Conservation (phyloP, 805 yeast species). For the Jamesozyma hellenica region DNA sequence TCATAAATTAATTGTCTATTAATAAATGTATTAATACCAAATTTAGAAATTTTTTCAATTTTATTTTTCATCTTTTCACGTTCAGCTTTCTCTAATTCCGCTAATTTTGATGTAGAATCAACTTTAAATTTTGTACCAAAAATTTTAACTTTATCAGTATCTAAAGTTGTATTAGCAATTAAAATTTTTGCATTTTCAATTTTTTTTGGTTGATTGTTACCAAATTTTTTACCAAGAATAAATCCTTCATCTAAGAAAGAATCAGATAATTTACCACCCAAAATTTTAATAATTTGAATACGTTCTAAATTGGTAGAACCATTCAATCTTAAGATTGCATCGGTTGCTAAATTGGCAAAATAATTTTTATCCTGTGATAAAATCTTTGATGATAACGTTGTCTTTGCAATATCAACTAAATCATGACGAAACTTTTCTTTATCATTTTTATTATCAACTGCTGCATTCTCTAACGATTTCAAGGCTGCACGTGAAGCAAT, state of each 20-base stretch:
- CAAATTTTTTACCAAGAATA: slow-evolving; percentile 82
- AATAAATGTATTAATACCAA: slow-evolving; percentile 80
- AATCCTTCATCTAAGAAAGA: slow-evolving; percentile 95
- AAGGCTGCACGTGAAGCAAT: slow-evolving; percentile 82
- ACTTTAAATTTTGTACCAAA: slow-evolving; percentile 97
- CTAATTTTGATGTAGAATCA: slow-evolving; percentile 87
- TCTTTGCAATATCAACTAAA: slow-evolving; percentile 76
- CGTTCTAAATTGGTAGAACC: slow-evolving; percentile 85
- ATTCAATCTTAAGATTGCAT: slow-evolving; percentile 78
- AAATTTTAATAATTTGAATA: slow-evolving; percentile 85
- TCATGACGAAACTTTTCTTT: slow-evolving; percentile 59
- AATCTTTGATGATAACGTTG: slow-evolving; percentile 88
- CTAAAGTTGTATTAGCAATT: slow-evolving; percentile 92
- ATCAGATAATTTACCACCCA: slow-evolving; percentile 86
- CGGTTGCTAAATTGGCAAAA: slow-evolving; percentile 84
- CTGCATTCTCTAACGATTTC: slow-evolving; percentile 61
- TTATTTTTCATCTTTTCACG: slow-evolving; percentile 84
- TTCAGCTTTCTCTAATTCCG: slow-evolving; percentile 90
- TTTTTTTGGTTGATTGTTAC: slow-evolving; percentile 86
- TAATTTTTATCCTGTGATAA: slow-evolving; percentile 88
- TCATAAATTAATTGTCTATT: slow-evolving; percentile 95
- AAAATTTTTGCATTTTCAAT: slow-evolving; percentile 75
- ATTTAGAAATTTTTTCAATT: slow-evolving; percentile 80
- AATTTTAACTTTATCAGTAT: slow-evolving; percentile 93
- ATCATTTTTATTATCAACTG: slow-evolving; percentile 62